These are phyloP conservation scores for Pythium inflatum DNA, from an alignment of 352 stramenopile genomes.

Conservation along the genomic window DNA sequence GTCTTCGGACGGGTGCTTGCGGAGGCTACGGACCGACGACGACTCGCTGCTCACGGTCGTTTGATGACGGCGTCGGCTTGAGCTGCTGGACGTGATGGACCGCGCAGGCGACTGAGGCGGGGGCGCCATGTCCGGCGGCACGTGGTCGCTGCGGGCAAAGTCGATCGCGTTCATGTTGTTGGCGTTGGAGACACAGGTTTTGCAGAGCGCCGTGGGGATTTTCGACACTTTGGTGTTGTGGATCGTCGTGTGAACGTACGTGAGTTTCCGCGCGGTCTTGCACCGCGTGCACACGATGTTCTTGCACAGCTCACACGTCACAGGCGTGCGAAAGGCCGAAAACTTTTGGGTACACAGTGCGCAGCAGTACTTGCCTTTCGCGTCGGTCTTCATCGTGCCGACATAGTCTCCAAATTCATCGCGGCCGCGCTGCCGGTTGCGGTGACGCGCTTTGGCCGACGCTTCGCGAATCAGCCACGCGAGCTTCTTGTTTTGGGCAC, in stretches of 20 bases:
- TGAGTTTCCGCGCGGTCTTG: conserved; percentile 27
- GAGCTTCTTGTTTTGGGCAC: conserved; percentile 44
- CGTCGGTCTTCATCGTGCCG: conserved; percentile 21
- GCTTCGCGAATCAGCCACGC: conserved; percentile 27
- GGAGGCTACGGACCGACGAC: neutral
- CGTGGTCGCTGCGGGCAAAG: conserved; percentile 15
- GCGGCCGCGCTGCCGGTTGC: conserved; percentile 41
- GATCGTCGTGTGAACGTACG: conserved; percentile 11
- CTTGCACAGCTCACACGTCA: conserved; percentile 25
- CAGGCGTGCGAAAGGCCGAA: conserved; percentile 21
- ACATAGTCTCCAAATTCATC: conserved; percentile 30
- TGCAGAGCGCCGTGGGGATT: conserved; percentile 23
- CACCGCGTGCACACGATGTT: conserved; percentile 24
- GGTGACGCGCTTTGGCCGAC: neutral
- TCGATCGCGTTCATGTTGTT: conserved; percentile 13
- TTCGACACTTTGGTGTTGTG: conserved; percentile 5
- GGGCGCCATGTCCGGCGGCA: neutral
- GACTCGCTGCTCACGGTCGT: neutral
- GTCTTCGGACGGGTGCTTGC: conserved; percentile 2
- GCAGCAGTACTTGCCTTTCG: conserved; percentile 26
- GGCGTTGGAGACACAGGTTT: conserved; percentile 16
- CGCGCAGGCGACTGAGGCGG: neutral
- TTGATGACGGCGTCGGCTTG: neutral
- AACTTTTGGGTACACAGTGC: conserved; percentile 15
- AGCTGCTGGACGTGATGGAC: neutral